Percentiles rank a stretch among this genome's conserved stretches.
Evolutionary conservation across 495 filamentous ascomycete species (phyloP).

Genomic region (Penicillium lividum): DNA sequence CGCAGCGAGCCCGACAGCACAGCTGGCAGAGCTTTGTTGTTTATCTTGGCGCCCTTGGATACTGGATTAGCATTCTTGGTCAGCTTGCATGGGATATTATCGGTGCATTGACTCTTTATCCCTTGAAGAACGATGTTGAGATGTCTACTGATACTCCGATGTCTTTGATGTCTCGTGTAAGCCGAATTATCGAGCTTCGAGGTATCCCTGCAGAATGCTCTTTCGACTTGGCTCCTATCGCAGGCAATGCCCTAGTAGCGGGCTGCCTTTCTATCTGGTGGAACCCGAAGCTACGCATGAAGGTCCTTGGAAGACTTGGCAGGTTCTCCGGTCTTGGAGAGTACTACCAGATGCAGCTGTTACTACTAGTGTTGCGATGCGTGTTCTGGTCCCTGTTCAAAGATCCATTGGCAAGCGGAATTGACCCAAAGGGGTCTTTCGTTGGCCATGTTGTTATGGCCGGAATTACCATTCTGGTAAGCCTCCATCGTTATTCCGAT

Average conservation of each 20-base stretch:
- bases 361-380: slow-evolving; percentile 60
- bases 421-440: slow-evolving; percentile 36
- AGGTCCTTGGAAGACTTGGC: slow-evolving; percentile 60
- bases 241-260: slow-evolving; percentile 48
- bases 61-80: slow-evolving; percentile 50
- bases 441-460: slow-evolving; percentile 60
- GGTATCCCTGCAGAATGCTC: slow-evolving; percentile 31
- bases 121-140: background rate
- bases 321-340: slow-evolving; percentile 64
- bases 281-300: slow-evolving; percentile 70
- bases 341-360: slow-evolving; percentile 69
- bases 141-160: slow-evolving; percentile 6
- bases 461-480: slow-evolving; percentile 56
- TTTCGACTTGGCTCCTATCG: slow-evolving; percentile 39
- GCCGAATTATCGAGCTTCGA: slow-evolving; percentile 22
- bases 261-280: slow-evolving; percentile 68
- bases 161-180: slow-evolving; percentile 32
- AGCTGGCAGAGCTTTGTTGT: slow-evolving; percentile 54
- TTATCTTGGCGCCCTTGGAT: slow-evolving; percentile 51
- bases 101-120: slow-evolving; percentile 24
- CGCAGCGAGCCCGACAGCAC: slow-evolving; percentile 37
- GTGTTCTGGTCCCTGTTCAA: slow-evolving; percentile 53
- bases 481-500: slow-evolving; percentile 20
- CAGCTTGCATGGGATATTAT: slow-evolving; percentile 47
- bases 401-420: slow-evolving; percentile 45